Conservation (phyloP, 441 rosid genomes). For the Adansonia grandidieri region DNA sequence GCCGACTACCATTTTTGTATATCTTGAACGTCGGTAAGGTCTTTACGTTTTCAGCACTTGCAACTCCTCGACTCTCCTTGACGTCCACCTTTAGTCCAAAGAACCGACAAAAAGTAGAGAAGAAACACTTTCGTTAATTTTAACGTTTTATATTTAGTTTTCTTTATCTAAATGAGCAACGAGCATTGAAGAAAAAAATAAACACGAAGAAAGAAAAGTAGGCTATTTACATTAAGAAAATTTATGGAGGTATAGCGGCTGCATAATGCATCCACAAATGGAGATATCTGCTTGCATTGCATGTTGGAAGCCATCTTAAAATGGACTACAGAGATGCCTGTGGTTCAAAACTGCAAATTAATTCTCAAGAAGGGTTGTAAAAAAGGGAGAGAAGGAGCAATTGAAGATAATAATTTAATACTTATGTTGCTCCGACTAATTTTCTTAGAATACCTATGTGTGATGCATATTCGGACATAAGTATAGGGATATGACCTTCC, state of each 20-base stretch:
- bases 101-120: constrained; percentile 5
- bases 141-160: not conserved
- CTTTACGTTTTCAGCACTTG: constrained; percentile 75
- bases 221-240: constrained; percentile 70
- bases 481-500: too few species aligned
- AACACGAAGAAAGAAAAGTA: constrained; percentile 2
- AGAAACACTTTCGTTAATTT: not conserved
- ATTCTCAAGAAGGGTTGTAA: constrained; percentile 9
- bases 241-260: constrained; percentile 76
- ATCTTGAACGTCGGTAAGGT: constrained; percentile 88
- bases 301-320: constrained; percentile 61
- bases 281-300: constrained; percentile 82
- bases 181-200: not conserved
- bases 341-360: not conserved
- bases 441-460: too few species aligned
- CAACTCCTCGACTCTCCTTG: constrained; percentile 56
- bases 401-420: not conserved
- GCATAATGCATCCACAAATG: constrained; percentile 70
- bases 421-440: too few species aligned
- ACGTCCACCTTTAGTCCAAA: constrained; percentile 65
- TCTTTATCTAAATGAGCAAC: not conserved
- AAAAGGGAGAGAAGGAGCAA: not conserved
- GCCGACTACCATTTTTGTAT: constrained; percentile 76
- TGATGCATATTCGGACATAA: too few species aligned
- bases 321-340: constrained; percentile 84